phyloP scores from a whole-genome alignment of 352 stramenopile genomes.

The Phytopythium aichiense region DNA sequence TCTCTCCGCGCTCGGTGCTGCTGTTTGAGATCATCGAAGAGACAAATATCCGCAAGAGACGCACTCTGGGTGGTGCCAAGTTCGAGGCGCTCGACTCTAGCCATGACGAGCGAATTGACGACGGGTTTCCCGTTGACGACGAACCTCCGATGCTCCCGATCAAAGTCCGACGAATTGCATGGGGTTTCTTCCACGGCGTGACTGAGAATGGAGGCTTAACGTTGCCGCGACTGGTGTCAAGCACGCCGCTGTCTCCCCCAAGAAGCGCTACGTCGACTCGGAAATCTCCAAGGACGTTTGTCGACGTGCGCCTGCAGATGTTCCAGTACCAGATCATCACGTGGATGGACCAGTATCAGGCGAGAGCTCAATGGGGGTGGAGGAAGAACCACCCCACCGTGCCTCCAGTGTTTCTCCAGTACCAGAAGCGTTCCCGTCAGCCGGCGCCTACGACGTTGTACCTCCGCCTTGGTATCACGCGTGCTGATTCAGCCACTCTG shows the following conservation, averaged over 20 bases:
- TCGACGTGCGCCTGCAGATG: slow-evolving; percentile 38
- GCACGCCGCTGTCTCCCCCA: not conserved
- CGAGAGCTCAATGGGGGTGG: slow-evolving; percentile 42
- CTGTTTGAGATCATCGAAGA: slow-evolving; percentile 55
- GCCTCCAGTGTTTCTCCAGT: slow-evolving; percentile 58
- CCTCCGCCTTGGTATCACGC: slow-evolving; percentile 18
- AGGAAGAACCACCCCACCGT: slow-evolving; percentile 25
- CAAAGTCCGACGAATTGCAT: slow-evolving; percentile 35
- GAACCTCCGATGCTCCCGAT: not conserved
- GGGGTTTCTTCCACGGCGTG: slow-evolving; percentile 61
- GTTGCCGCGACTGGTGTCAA: slow-evolving; percentile 15
- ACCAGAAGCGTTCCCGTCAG: slow-evolving; percentile 37
- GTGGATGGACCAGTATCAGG: slow-evolving; percentile 64
- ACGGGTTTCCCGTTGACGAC: slow-evolving; percentile 5
- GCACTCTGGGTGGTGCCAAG: not conserved
- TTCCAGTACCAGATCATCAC: slow-evolving; percentile 54
- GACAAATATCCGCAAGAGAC: slow-evolving; percentile 6
- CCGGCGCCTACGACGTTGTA: slow-evolving; percentile 31
- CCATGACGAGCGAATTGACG: slow-evolving; percentile 9
- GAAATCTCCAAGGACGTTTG: not conserved
- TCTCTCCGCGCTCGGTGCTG: slow-evolving; percentile 37
- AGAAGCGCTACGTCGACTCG: not conserved
- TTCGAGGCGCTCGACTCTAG: not conserved
- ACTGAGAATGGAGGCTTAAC: slow-evolving; percentile 42
- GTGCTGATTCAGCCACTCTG: not conserved